Evolutionary conservation across 306 rosid genomes (phyloP).

Genomic region (Comarum palustre): DNA sequence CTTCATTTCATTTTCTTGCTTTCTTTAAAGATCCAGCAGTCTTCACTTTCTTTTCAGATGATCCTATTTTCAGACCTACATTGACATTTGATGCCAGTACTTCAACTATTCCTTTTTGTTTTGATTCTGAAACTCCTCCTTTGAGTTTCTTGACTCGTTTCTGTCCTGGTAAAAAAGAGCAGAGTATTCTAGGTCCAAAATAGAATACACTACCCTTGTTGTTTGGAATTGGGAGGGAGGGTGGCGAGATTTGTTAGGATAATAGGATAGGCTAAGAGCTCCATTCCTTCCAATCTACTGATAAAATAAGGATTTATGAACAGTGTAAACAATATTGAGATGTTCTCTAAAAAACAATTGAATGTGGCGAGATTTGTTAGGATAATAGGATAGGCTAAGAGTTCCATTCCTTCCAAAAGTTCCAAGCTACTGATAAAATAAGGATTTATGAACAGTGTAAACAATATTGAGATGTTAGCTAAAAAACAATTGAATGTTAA

Average conservation of each 20-base stretch:
- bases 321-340: background rate
- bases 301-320: background rate
- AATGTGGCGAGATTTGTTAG: background rate
- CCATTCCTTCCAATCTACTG: background rate
- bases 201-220: background rate
- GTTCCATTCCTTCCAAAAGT: background rate
- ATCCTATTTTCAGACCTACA: too few species aligned
- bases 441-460: background rate
- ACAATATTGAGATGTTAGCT: background rate
- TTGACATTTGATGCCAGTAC: too few species aligned
- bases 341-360: background rate
- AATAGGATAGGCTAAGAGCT: background rate
- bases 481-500: background rate
- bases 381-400: background rate
- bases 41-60: too few species aligned
- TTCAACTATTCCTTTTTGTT: too few species aligned
- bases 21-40: too few species aligned
- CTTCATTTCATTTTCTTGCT: too few species aligned
- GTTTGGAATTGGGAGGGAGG: background rate
- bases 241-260: background rate
- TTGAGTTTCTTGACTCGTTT: too few species aligned
- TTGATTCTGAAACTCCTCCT: too few species aligned
- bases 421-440: background rate
- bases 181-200: background rate
- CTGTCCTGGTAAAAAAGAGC: background rate